Base-by-base conservation (phyloP, 169 alveolate species). In the Plasmodium coatneyi region DNA sequence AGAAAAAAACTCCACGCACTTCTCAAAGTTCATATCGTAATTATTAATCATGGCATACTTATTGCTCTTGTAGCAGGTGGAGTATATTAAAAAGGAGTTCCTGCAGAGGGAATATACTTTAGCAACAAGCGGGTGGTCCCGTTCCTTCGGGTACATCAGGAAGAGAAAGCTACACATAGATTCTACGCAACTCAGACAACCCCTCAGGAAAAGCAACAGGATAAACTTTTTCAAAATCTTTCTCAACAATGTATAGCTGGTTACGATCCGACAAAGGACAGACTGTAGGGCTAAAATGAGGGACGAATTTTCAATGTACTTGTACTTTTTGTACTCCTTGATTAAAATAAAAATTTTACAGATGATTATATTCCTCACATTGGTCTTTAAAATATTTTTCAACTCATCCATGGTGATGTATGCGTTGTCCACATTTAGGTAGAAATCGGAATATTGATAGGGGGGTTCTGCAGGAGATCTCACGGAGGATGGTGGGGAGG, bases 261-360 rank as follows among this genome's bases (percentile, higher is more conserved):
- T 54, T 4, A 70, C 52, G 25, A 90, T 71, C 72, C 92, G 49
- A 90, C 92, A 90, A n/a, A 90, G 54, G 9, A 80, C 30, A 0
- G 92, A 80, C 32, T 80, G 72, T 12, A 90, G 56, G 6, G 80
- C 49, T 46, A 90, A 76, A 49, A 74, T 90, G 0, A 70, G 34
- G 14, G 95, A 80, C 0, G 95, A 90, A 6, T 90, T 90, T 39
- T 90, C 92, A 16, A 80, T 80, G 72, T 90, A 90, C 56, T 81
- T 80, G 74, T 90, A 90, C 14, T 32, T 41, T 19, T 90, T 90
- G 43, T 80, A 90, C 52, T 90, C 92, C 34, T 80, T 49, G 4
- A 90, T 90, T 16, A 90, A 12, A 49, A 80, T 66, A 22, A 74
- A 80, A 3, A 90, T 43, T 70, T 90, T 90, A 80, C 95, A 90